Evolutionary conservation across 2,329 filamentous ascomycete species (phyloP), one percentile per base, ranked within the genome.

Genomic region (Xylaria sp.): DNA sequence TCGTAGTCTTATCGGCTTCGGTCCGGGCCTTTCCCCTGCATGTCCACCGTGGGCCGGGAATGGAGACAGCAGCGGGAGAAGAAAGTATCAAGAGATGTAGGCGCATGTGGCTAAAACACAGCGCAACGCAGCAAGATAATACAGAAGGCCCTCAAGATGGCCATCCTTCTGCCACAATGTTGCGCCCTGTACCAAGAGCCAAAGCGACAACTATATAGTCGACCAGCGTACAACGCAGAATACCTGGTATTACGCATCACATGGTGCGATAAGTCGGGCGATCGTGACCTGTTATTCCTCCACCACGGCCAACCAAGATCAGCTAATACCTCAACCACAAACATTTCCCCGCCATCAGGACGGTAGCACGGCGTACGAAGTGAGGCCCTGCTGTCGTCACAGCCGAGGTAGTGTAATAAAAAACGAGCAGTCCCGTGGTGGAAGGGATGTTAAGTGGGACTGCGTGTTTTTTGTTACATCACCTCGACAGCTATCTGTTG

Each of bases 1-100:
- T 37, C 39, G 51, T 32, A n/a, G 61, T n/a, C 39, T 44, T 57
- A 20, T 12, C 65, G 48, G 63, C 46, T 50, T 64, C 64, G 64
- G 64, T 61, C 68, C 59, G 64, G 56, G 54, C 63, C 63, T 67
- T 25, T 59, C 18, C n/a, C 41, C n/a, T 52, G 48, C 37, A 55
- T 50, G 15, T n/a, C 41, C 39, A 54, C 3, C 39, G 34, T 20
- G 39, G 23, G 18, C 15, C 13, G 41, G 15, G 41, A 44, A 44
- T n/a, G 39, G 57, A 54, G 18, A 54, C 37, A 37, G 23, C 41
- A 23, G 13, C 48, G 44, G 37, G 32, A 57, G 56, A 50, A 41
- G 20, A 23, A 7, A 32, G 25, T 32, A 48, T 20, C 15, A 50
- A 28, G 6, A 54, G 48, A 32, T 48, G 18, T 41, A 51, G 54